A percentile compares a stretch with the other conserved stretches of the same genome.
These are phyloP conservation scores for Barnettozyma populi DNA, from an alignment of 805 yeast species.

Conservation along the genomic window DNA sequence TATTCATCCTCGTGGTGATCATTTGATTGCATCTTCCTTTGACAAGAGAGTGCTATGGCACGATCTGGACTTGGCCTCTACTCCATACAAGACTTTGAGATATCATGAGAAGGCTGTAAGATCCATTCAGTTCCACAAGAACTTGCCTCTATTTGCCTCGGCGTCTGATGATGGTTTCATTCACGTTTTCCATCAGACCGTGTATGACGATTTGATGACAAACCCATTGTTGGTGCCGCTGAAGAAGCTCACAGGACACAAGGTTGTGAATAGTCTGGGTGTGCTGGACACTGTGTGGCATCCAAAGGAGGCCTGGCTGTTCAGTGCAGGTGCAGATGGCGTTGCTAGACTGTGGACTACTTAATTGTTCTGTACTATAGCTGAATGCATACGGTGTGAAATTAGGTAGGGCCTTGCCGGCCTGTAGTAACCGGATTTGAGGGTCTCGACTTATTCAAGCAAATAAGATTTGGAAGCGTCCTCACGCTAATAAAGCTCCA, in stretches of 20 bases:
- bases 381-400: neutral
- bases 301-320: conserved; percentile 97
- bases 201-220: conserved; percentile 91
- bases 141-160: conserved; percentile 86
- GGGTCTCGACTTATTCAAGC: neutral
- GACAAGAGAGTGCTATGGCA: conserved; percentile 98
- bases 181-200: conserved; percentile 94
- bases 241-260: conserved; percentile 90
- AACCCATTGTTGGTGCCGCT: conserved; percentile 94
- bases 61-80: conserved; percentile 80
- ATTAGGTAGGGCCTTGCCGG: too few species aligned
- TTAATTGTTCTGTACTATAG: conserved; percentile 22
- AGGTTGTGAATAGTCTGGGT: conserved; percentile 73
- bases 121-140: conserved; percentile 78
- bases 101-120: conserved; percentile 95
- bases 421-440: too few species aligned
- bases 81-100: conserved; percentile 93
- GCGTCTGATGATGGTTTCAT: conserved; percentile 92
- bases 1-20: conserved; percentile 95
- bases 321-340: conserved; percentile 96
- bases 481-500: too few species aligned
- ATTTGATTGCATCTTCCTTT: conserved; percentile 84
- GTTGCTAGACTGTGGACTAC: conserved; percentile 96
- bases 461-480: too few species aligned
- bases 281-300: conserved; percentile 90